Conservation (phyloP, 1,139 yeast species). For the Geotrichum europaeum region DNA sequence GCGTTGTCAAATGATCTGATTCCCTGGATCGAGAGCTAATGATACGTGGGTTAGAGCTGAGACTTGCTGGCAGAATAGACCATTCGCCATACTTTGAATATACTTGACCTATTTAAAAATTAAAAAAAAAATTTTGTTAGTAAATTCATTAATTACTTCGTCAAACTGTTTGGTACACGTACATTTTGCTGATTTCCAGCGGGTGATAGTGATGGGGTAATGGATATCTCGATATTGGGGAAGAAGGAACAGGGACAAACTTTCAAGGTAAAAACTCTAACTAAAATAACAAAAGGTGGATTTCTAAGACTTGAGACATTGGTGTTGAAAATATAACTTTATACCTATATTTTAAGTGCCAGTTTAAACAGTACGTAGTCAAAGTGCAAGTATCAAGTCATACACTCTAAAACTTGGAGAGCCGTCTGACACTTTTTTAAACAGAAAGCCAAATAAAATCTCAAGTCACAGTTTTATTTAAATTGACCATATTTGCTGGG, state of each 20-base stretch:
- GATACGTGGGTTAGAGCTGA: neutral
- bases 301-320: neutral
- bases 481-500: too few relatives aligned
- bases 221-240: neutral
- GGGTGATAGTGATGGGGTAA: neutral
- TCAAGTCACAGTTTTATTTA: too few relatives aligned
- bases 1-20: slow-evolving; percentile 84
- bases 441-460: too few relatives aligned
- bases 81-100: slow-evolving; percentile 26
- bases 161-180: neutral
- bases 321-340: neutral
- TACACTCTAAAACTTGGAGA: too few relatives aligned
- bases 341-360: neutral
- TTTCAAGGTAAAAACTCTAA: neutral
- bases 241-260: neutral
- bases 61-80: neutral
- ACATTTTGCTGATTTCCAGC: neutral
- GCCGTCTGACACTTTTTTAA: too few relatives aligned
- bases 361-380: neutral
- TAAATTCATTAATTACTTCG: neutral
- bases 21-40: slow-evolving; percentile 75
- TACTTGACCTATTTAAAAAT: slow-evolving; percentile 27
- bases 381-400: neutral
- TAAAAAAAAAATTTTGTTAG: neutral
- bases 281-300: neutral